phyloP scores from a whole-genome alignment of 768 basidiomycete genomes.

The Tylopilus felleus region DNA sequence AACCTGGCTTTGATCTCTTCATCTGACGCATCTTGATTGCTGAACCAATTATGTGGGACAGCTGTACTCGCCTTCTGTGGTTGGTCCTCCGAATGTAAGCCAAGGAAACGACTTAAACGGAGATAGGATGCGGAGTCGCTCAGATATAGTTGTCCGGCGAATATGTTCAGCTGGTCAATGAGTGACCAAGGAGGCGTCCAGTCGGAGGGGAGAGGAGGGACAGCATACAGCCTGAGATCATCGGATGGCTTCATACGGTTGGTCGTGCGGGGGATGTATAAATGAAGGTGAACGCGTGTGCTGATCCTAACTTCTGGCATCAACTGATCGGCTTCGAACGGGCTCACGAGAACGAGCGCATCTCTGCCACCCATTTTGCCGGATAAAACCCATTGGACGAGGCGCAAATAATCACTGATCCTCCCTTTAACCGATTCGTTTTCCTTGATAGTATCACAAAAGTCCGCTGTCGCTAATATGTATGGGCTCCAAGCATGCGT shows the following conservation, averaged over 20 bases:
- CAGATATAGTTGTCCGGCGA: background rate
- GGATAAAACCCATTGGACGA: background rate
- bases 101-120: background rate
- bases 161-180: background rate
- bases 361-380: background rate
- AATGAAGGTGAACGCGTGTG: background rate
- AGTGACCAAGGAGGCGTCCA: background rate
- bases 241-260: background rate
- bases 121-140: background rate
- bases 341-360: background rate
- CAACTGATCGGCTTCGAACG: background rate
- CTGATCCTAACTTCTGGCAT: background rate
- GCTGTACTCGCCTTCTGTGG: background rate
- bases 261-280: background rate
- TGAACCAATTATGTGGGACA: background rate
- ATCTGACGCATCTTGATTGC: background rate
- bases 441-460: background rate
- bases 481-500: background rate
- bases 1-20: background rate
- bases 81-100: background rate
- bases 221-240: background rate
- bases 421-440: background rate
- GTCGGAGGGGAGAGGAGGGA: background rate
- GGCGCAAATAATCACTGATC: background rate
- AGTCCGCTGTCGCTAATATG: background rate